Conservation (phyloP, 495 filamentous ascomycete species). For the Usnea hakonensis region DNA sequence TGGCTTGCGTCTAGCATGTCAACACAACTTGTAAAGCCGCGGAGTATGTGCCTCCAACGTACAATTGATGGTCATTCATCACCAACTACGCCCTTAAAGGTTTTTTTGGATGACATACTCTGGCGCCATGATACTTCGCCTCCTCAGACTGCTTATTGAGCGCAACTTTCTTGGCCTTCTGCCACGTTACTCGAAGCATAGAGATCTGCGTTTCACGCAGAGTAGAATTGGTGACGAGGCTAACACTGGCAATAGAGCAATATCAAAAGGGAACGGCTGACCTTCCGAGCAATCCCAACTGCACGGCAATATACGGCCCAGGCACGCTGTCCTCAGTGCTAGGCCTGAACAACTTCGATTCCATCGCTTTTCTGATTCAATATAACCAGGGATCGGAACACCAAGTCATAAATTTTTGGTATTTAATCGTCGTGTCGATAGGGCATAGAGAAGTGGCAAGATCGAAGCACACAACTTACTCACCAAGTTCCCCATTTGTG, state of each 20-base stretch:
- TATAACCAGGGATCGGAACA: slow-evolving; percentile 22
- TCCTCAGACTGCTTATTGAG: not conserved
- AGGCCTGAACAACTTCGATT: slow-evolving; percentile 16
- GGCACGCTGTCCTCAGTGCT: slow-evolving; percentile 14
- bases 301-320: slow-evolving; percentile 17
- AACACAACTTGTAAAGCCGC: too few relatives aligned
- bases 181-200: not conserved
- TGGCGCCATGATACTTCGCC: too few relatives aligned
- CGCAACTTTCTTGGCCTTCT: not conserved
- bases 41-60: too few relatives aligned
- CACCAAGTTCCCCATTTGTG: too few relatives aligned
- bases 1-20: too few relatives aligned
- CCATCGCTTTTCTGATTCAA: slow-evolving; percentile 16
- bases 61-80: too few relatives aligned
- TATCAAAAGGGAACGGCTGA: slow-evolving; percentile 12
- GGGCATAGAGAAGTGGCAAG: too few relatives aligned
- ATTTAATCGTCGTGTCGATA: too few relatives aligned
- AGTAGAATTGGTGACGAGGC: not conserved
- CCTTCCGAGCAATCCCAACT: slow-evolving; percentile 13
- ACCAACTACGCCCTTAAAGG: too few relatives aligned
- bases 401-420: too few relatives aligned
- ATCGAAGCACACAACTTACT: too few relatives aligned
- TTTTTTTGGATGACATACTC: too few relatives aligned
- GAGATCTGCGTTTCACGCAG: not conserved
- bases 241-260: slow-evolving; percentile 9